phyloP scores from a whole-genome alignment of 768 basidiomycete genomes.

The Russula abietina region DNA sequence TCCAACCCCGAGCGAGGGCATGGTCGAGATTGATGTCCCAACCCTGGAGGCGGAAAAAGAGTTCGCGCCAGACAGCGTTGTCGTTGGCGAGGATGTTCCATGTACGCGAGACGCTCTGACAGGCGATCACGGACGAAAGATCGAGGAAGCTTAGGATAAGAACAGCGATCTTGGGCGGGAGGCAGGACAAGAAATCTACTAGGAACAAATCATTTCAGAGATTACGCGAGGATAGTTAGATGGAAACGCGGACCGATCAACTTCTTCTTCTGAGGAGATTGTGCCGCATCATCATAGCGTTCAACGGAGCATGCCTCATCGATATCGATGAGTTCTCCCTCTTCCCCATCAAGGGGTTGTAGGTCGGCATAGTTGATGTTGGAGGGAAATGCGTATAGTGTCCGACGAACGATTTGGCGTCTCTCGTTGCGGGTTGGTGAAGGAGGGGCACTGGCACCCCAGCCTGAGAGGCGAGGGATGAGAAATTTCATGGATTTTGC shows the following conservation, averaged over 20 bases:
- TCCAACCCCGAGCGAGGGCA: conserved; percentile 18
- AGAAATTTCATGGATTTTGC: conserved; percentile 32
- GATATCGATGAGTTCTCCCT: conserved; percentile 81
- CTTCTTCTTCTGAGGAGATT: conserved; percentile 1
- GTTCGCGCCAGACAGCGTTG: conserved; percentile 68
- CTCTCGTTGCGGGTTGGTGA: conserved; percentile 37
- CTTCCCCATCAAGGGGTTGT: conserved; percentile 76
- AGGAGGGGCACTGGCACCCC: conserved; percentile 38
- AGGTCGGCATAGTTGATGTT: conserved; percentile 49
- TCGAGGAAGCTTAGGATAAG: conserved; percentile 64
- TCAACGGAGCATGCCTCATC: conserved; percentile 67
- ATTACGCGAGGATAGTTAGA: not conserved
- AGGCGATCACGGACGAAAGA: conserved; percentile 37
- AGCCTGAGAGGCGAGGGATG: conserved; percentile 37
- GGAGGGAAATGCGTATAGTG: conserved; percentile 19
- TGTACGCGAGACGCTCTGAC: conserved; percentile 34
- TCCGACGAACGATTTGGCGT: conserved; percentile 25
- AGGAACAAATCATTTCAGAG: not conserved
- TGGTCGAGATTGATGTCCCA: conserved; percentile 39
- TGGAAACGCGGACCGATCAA: conserved; percentile 3
- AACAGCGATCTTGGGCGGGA: conserved; percentile 78
- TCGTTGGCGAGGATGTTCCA: conserved; percentile 68
- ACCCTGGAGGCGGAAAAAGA: conserved; percentile 48
- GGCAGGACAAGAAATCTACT: conserved; percentile 48
- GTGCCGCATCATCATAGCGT: conserved; percentile 33